These are phyloP conservation scores for Lentinus brumalis DNA, from an alignment of 768 basidiomycete genomes.

Conservation along the genomic window DNA sequence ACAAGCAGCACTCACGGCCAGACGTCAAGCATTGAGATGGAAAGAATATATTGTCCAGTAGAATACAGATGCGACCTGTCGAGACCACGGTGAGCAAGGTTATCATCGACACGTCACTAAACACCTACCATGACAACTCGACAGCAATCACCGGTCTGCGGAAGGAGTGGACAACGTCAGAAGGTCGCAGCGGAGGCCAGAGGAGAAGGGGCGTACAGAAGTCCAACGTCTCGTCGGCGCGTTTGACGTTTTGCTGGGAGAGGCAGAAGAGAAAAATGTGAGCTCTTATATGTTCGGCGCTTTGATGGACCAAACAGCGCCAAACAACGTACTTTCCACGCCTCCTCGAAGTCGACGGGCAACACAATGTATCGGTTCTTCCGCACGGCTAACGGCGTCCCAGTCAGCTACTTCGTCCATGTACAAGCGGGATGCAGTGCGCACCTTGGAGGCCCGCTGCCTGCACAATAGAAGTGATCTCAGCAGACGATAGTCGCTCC, in stretches of 20 bases:
- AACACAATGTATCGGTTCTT: conserved; percentile 98
- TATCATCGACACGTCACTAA: conserved; percentile 20
- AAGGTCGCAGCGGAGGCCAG: not conserved
- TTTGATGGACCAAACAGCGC: conserved; percentile 42
- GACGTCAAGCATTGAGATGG: conserved; percentile 11
- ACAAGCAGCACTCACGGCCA: not conserved
- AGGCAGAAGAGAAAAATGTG: conserved; percentile 31
- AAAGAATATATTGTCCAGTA: conserved; percentile 37
- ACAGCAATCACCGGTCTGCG: conserved; percentile 43
- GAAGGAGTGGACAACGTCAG: not conserved
- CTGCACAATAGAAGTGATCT: conserved; percentile 94
- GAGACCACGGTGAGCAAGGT: conserved; percentile 22
- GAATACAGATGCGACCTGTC: conserved; percentile 35
- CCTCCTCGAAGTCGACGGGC: conserved; percentile 97
- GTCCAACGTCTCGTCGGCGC: conserved; percentile 93
- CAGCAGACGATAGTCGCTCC: conserved; percentile 92
- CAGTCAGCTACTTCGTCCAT: not conserved
- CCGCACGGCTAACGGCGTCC: conserved; percentile 71
- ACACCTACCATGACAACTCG: conserved; percentile 38
- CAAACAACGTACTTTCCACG: conserved; percentile 94
- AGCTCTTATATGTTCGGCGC: conserved; percentile 29
- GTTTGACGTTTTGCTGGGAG: conserved; percentile 92
- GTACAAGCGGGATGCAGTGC: not conserved
- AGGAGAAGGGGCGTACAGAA: conserved; percentile 65
- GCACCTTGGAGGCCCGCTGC: conserved; percentile 95